Conservation (phyloP, 176 grass and related monocot species). For the Microstegium vimineum region DNA sequence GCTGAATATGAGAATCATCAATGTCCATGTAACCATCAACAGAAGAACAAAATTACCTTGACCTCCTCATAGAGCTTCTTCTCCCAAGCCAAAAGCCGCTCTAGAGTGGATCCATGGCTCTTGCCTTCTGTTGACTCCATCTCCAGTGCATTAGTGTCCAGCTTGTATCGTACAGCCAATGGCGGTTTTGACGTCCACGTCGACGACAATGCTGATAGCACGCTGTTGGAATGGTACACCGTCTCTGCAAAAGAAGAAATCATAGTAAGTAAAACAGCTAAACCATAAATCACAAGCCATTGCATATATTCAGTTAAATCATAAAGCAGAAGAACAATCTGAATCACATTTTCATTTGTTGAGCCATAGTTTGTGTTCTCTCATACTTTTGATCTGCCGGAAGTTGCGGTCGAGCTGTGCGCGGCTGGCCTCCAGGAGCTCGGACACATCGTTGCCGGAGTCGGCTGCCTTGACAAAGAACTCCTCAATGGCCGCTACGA, state of each 20-base stretch:
- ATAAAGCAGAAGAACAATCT: not conserved
- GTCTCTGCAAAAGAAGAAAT: slow-evolving; percentile 57
- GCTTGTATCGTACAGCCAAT: slow-evolving; percentile 74
- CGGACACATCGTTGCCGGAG: slow-evolving; percentile 58
- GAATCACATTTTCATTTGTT: slow-evolving; percentile 4
- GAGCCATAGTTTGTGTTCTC: slow-evolving; percentile 1
- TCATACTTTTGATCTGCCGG: slow-evolving; percentile 74
- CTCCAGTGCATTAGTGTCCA: slow-evolving; percentile 59
- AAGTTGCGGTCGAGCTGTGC: slow-evolving; percentile 86
- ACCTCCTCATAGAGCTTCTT: slow-evolving; percentile 98
- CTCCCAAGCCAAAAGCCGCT: slow-evolving; percentile 96
- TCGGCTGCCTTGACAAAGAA: slow-evolving; percentile 80
- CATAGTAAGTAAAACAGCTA: slow-evolving; percentile 11
- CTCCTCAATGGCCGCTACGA: slow-evolving; percentile 81
- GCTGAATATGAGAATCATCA: not conserved
- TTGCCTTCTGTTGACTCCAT: slow-evolving; percentile 57
- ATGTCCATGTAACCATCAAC: not conserved
- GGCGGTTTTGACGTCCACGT: slow-evolving; percentile 93
- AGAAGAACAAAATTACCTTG: slow-evolving; percentile 52
- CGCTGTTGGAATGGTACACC: slow-evolving; percentile 89
- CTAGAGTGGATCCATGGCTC: slow-evolving; percentile 84
- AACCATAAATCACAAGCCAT: not conserved
- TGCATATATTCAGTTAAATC: not conserved
- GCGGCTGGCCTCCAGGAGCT: slow-evolving; percentile 74
- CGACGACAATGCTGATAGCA: slow-evolving; percentile 76